Base-by-base conservation (phyloP, 108 stramenopile species). In the Conticribra guillardii region DNA sequence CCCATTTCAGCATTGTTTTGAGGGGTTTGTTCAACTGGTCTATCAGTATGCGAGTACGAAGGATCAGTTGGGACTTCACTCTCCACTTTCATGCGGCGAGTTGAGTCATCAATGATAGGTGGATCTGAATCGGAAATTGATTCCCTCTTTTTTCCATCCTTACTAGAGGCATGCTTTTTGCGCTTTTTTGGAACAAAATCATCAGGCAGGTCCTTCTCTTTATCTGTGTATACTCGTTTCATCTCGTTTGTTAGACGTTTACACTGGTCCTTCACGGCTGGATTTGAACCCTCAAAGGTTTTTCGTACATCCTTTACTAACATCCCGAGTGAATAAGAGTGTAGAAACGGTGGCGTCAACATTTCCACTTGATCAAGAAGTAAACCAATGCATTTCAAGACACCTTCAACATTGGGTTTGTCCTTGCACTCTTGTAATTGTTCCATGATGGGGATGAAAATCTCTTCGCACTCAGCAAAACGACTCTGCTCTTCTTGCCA, bases 161-260 rank as follows among this genome's bases (percentile, higher is more conserved):
- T 17, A 3, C 70, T 55, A 28, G 37, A 56, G 21, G 71, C 60
- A 27, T 18, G 60, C 5, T 64, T 72, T 9, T 24, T 24, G 24
- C 66, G 53, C 61, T 68, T 84, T 19, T 68, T 68, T n/a, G 83
- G 80, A 62, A 73, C 71, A 54, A 84, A 84, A 62, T 60, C 80
- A 7, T 66, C 71, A 15, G 83, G 80, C 26, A 71, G 54, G 41
- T 51, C 67, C 21, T 48, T 62, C 1, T 71, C 67, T 32, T 78
- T 84, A 44, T 81, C 74, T 14, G 50, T 65, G 60, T 73, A 84
- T 16, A 84, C 76, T 31, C 71, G 33, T 44, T 81, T 81, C 80
- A 84, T 79, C 57, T 72, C 79, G 11, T 64, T 60, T 2, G 83
- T 81, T 1, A 81, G 70, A 2, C 50, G 51, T 53, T 84, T 79